phyloP scores from a whole-genome alignment of 2,329 filamentous ascomycete species.

The Graphilbum sp. region DNA sequence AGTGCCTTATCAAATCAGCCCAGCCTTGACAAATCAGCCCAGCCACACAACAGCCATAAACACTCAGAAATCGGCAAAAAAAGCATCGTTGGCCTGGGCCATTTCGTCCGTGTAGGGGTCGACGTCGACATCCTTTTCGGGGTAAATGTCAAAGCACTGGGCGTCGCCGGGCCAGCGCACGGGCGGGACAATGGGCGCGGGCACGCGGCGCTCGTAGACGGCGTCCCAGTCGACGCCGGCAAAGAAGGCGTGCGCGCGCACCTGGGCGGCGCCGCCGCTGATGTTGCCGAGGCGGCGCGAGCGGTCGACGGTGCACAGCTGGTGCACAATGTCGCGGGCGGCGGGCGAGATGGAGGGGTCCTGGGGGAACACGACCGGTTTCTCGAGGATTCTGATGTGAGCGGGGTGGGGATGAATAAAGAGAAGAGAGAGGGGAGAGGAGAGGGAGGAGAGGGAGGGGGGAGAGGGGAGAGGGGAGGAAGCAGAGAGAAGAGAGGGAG shows the following conservation, averaged over 20 bases:
- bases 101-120: slow-evolving; percentile 56
- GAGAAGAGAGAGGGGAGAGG: not conserved
- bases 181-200: slow-evolving; percentile 61
- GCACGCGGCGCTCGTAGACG: slow-evolving; percentile 43
- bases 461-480: not conserved
- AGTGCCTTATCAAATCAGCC: too few species aligned
- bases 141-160: slow-evolving; percentile 68
- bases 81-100: slow-evolving; percentile 50
- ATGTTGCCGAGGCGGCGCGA: slow-evolving; percentile 66
- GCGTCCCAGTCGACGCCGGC: slow-evolving; percentile 57
- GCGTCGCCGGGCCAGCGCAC: slow-evolving; percentile 58
- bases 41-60: too few species aligned
- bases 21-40: too few species aligned
- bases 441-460: not conserved
- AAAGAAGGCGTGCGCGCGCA: slow-evolving; percentile 68
- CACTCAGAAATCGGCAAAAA: slow-evolving; percentile 52
- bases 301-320: slow-evolving; percentile 64
- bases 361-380: slow-evolving; percentile 57
- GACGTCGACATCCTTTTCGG: slow-evolving; percentile 52
- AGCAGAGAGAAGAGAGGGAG: not conserved
- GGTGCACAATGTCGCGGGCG: slow-evolving; percentile 59
- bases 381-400: slow-evolving; percentile 68
- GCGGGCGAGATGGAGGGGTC: slow-evolving; percentile 47
- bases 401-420: too few species aligned
- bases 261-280: slow-evolving; percentile 51